These are phyloP conservation scores for Colletotrichum echinochloae DNA, from an alignment of 2,329 filamentous ascomycete genomes.

Conservation along the genomic window DNA sequence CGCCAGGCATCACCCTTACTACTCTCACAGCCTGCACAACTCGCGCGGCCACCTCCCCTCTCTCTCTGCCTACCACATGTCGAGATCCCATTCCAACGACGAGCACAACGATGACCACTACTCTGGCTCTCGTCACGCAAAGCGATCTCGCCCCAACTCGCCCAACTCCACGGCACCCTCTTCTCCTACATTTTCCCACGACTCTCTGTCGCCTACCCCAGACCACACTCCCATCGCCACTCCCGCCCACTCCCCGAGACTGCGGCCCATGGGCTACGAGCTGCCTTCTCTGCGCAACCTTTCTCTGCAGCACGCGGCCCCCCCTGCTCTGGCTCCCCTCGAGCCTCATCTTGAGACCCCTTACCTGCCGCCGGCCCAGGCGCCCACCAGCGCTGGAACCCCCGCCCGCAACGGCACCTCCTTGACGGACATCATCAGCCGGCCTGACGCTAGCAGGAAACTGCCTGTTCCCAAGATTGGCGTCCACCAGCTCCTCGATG, in stretches of 20 bases:
- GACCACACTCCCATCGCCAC: constrained; percentile 99
- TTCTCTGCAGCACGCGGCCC: constrained; percentile 64
- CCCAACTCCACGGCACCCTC: constrained; percentile 96
- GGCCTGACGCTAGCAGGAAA: constrained; percentile 87
- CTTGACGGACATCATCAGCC: constrained; percentile 92
- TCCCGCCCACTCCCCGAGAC: constrained; percentile 91
- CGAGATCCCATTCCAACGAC: constrained; percentile 85
- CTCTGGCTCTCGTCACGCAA: constrained; percentile 75
- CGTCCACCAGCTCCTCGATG: constrained; percentile 86
- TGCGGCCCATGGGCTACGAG: constrained; percentile 84
- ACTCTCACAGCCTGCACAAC: constrained; percentile 60
- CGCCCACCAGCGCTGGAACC: constrained; percentile 62
- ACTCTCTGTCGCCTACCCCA: constrained; percentile 93
- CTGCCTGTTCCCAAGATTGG: constrained; percentile 90
- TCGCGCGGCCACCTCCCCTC: constrained; percentile 76
- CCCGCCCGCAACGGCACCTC: constrained; percentile 75
- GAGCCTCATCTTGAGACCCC: constrained; percentile 66
- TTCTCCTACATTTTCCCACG: constrained; percentile 95
- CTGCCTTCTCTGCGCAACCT: constrained; percentile 84
- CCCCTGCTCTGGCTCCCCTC: constrained; percentile 69
- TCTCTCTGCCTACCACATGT: constrained; percentile 93
- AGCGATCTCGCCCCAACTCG: constrained; percentile 92
- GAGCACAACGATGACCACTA: constrained; percentile 84
- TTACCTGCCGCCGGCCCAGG: constrained; percentile 56
- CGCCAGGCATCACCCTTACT: constrained; percentile 67